Evolutionary conservation across 495 filamentous ascomycete species (phyloP), one percentile per base, ranked within the genome.

Genomic region (Rhizodiscina lignyota): DNA sequence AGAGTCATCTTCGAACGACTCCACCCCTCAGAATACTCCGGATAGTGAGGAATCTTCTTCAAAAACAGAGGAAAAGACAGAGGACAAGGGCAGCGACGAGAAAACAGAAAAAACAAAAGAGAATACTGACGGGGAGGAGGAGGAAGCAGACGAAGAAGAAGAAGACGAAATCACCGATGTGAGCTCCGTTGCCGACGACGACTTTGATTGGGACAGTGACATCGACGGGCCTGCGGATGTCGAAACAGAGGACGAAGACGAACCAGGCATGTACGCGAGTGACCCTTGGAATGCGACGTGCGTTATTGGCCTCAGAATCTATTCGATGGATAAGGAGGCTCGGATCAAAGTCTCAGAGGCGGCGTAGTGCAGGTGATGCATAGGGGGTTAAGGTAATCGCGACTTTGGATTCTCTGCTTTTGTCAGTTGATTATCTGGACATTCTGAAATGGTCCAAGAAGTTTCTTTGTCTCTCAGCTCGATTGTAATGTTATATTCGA

Each of bases 231-330:
- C 34, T 11, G 12, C 6, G 24, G 24, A 27, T 6, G 24, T 8
- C 8, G 24, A 27, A 13, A 27, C 13, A 13, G 24, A 27, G 24
- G 24, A 27, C 8, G 24, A n/a, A n/a, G n/a, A n/a, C n/a, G n/a
- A n/a, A n/a, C n/a, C n/a, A n/a, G n/a, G n/a, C n/a, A n/a, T n/a
- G n/a, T n/a, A n/a, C n/a, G n/a, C n/a, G n/a, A n/a, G n/a, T n/a
- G n/a, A 86, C 32, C 78, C 81, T 1, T 93, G 84, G 84, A 89
- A 91, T 51, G 83, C 84, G 0, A 72, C 87, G 0, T 82, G 72
- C 29, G 79, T 86, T 1, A 69, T 89, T 0, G 83, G 83, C 0
- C 48, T 93, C 30, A 63, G 77, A 21, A 71, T 93, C 1, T 89
- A 83, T 52, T 73, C 59, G 18, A 66, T 72, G 47, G 70, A 73